phyloP scores from a whole-genome alignment of 352 stramenopile genomes.

The Phytophthora syringae region DNA sequence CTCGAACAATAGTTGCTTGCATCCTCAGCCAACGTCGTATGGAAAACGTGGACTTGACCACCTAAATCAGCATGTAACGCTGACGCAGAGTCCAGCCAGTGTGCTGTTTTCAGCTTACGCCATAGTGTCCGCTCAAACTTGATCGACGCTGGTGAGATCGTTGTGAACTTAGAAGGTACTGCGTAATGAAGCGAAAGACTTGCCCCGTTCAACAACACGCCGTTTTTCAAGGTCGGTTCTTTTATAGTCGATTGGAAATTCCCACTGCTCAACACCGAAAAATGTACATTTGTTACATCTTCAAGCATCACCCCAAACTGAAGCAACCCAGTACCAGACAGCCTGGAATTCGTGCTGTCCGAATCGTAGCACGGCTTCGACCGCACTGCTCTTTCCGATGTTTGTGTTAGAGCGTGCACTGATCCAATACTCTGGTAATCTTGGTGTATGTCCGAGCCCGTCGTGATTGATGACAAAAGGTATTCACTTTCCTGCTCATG shows the following conservation, averaged over 20 bases:
- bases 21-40: constrained; percentile 30
- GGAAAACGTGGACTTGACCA: constrained; percentile 38
- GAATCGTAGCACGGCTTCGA: neutral
- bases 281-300: neutral
- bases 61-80: constrained; percentile 20
- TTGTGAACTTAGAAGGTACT: constrained; percentile 34
- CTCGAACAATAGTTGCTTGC: constrained; percentile 24
- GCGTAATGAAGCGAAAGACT: constrained; percentile 34
- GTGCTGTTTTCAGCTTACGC: constrained; percentile 30
- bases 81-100: constrained; percentile 1
- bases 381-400: neutral
- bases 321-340: constrained; percentile 10
- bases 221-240: neutral
- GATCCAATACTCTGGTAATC: neutral
- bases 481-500: constrained; percentile 7
- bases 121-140: constrained; percentile 35
- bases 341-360: neutral
- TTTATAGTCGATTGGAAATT: neutral
- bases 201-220: neutral
- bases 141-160: neutral
- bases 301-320: constrained; percentile 39
- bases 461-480: constrained; percentile 18
- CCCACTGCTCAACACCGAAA: neutral
- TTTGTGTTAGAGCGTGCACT: neutral
- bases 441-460: neutral